Conservation (phyloP, 75 land plant genomes). For the Selaginella moellendorffii region DNA sequence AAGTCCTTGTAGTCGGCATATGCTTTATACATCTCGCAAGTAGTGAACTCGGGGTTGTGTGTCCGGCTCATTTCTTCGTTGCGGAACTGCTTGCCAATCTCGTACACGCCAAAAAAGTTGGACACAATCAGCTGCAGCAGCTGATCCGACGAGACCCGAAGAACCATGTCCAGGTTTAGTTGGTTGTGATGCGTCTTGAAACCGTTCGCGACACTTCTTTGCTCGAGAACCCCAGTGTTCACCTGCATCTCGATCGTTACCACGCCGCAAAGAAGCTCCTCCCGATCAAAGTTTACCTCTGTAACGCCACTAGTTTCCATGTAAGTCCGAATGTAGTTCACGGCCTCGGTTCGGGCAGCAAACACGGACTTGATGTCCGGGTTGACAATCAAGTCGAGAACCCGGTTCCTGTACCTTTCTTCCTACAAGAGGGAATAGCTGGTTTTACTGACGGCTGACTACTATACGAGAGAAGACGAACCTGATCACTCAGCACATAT, state of each 20-base stretch:
- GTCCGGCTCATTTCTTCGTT: constrained; percentile 95
- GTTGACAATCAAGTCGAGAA: constrained; percentile 82
- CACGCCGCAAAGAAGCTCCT: too few species aligned
- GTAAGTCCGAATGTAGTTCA: constrained; percentile 35
- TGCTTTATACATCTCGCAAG: constrained; percentile 92
- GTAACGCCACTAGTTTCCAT: background rate
- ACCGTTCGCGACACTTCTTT: constrained; percentile 84
- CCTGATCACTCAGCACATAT: constrained; percentile 75
- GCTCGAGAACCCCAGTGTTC: constrained; percentile 98
- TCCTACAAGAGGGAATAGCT: too few species aligned
- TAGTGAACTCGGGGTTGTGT: constrained; percentile 94
- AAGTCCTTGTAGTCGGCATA: constrained; percentile 85
- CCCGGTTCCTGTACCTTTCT: constrained; percentile 78
- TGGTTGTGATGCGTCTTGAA: constrained; percentile 92
- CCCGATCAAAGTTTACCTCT: too few species aligned
- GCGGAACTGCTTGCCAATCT: constrained; percentile 87
- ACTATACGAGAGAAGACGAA: too few species aligned
- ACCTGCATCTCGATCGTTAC: constrained; percentile 98
- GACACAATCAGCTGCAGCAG: constrained; percentile 80
- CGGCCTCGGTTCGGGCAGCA: constrained; percentile 46
- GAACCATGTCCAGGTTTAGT: constrained; percentile 58
- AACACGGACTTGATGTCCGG: constrained; percentile 62
- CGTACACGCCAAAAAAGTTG: constrained; percentile 81
- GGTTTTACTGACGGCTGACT: too few species aligned
- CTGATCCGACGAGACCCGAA: constrained; percentile 90